Percentiles rank a stretch among this genome's conserved stretches.
phyloP scores from a whole-genome alignment of 257 asterid genomes.

The Plantago ovata region DNA sequence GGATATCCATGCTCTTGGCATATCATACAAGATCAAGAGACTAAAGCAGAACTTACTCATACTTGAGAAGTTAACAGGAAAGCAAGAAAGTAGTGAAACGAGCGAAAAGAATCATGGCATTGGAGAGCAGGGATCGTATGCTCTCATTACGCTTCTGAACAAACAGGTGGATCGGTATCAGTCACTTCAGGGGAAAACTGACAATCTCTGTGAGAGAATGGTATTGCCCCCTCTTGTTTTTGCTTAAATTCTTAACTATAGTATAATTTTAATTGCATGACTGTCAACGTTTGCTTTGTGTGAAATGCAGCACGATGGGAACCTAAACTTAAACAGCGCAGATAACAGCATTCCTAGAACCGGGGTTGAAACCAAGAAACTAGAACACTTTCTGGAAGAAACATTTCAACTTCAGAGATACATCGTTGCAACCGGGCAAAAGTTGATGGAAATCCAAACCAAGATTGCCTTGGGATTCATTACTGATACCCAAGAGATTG shows the following conservation, averaged over 20 bases:
- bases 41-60: conserved; percentile 77
- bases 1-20: conserved; percentile 93
- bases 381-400: conserved; percentile 84
- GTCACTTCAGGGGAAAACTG: conserved; percentile 73
- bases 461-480: conserved; percentile 63
- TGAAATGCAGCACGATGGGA: neutral
- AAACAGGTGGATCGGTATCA: conserved; percentile 78
- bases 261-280: neutral
- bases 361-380: conserved; percentile 60
- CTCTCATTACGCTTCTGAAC: conserved; percentile 54
- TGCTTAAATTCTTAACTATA: neutral
- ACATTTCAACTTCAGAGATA: conserved; percentile 56
- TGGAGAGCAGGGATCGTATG: conserved; percentile 39
- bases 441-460: conserved; percentile 28
- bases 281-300: neutral
- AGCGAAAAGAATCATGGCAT: conserved; percentile 27
- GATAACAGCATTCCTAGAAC: conserved; percentile 36
- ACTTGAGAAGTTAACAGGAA: conserved; percentile 81
- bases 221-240: conserved; percentile 30
- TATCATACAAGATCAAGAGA: conserved; percentile 88
- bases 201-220: conserved; percentile 81
- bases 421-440: conserved; percentile 15
- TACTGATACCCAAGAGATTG: conserved; percentile 37
- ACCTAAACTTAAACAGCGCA: conserved; percentile 3
- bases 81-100: conserved; percentile 45